phyloP scores from a whole-genome alignment of 805 yeast genomes.

The Starmerella kuoi region DNA sequence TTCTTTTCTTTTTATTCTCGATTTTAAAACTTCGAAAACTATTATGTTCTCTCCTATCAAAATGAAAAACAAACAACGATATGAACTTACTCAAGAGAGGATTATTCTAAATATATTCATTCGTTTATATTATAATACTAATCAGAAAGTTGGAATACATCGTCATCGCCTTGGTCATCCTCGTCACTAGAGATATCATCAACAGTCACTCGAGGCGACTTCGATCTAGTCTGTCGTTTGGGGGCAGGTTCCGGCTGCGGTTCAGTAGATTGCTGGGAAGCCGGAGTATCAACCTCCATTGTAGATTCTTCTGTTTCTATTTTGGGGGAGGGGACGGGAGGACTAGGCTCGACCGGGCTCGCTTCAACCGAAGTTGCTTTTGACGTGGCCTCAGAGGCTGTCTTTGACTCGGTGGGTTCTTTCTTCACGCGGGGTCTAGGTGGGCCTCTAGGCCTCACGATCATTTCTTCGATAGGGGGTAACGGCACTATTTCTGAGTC shows the following conservation, averaged over 20 bases:
- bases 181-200: slow-evolving; percentile 6
- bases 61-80: too few species aligned
- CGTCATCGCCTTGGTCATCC: slow-evolving; percentile 11
- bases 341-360: background rate
- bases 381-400: background rate
- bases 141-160: slow-evolving; percentile 12
- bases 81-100: too few species aligned
- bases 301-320: background rate
- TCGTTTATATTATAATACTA: too few species aligned
- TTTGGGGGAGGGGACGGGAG: background rate
- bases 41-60: too few species aligned
- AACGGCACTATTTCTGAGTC: slow-evolving; percentile 17
- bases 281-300: background rate
- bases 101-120: too few species aligned
- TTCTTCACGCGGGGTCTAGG: slow-evolving; percentile 12
- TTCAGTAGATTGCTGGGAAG: too few species aligned
- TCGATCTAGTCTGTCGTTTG: background rate
- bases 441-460: slow-evolving; percentile 1
- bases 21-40: too few species aligned
- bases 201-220: background rate
- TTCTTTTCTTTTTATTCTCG: too few species aligned
- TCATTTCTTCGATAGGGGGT: slow-evolving; percentile 20
- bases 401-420: slow-evolving; percentile 2
- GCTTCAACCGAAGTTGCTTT: too few species aligned
- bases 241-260: background rate